These are phyloP conservation scores for Saccharomyces hybrid DNA, from an alignment of 1,139 yeast genomes.

Conservation along the genomic window DNA sequence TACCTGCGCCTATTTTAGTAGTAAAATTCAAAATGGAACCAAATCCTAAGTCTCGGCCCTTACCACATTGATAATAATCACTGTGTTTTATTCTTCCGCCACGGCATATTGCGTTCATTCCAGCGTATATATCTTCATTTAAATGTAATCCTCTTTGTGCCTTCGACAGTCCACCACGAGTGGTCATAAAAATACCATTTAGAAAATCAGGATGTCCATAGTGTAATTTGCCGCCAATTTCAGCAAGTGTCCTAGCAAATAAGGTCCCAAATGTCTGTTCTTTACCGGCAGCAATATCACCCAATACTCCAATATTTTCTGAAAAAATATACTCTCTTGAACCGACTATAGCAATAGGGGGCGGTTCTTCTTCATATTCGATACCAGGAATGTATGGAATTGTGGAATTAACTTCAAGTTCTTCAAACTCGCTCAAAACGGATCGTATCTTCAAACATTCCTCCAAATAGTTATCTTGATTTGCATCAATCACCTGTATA, in stretches of 20 bases:
- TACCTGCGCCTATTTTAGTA: slow-evolving; percentile 86
- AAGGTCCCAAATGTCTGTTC: slow-evolving; percentile 90
- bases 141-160: slow-evolving; percentile 82
- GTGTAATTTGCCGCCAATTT: slow-evolving; percentile 80
- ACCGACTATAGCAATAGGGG: slow-evolving; percentile 78
- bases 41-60: slow-evolving; percentile 85
- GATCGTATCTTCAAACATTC: slow-evolving; percentile 79
- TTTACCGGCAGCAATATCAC: slow-evolving; percentile 90
- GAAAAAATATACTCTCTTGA: slow-evolving; percentile 86
- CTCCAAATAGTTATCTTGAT: slow-evolving; percentile 80
- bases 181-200: slow-evolving; percentile 78
- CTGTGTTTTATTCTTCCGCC: slow-evolving; percentile 86
- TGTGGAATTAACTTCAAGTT: slow-evolving; percentile 34
- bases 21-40: slow-evolving; percentile 79
- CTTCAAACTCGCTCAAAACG: slow-evolving; percentile 74
- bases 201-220: slow-evolving; percentile 91
- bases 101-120: slow-evolving; percentile 71
- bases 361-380: slow-evolving; percentile 30
- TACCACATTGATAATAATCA: slow-evolving; percentile 86
- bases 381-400: slow-evolving; percentile 44
- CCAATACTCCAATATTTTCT: slow-evolving; percentile 76
- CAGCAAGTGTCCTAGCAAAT: slow-evolving; percentile 78
- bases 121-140: slow-evolving; percentile 88
- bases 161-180: slow-evolving; percentile 85
- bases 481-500: slow-evolving; percentile 81